Conservation (phyloP, 192 early-diverging fungal genomes). For the Spizellomyces punctatus region DNA sequence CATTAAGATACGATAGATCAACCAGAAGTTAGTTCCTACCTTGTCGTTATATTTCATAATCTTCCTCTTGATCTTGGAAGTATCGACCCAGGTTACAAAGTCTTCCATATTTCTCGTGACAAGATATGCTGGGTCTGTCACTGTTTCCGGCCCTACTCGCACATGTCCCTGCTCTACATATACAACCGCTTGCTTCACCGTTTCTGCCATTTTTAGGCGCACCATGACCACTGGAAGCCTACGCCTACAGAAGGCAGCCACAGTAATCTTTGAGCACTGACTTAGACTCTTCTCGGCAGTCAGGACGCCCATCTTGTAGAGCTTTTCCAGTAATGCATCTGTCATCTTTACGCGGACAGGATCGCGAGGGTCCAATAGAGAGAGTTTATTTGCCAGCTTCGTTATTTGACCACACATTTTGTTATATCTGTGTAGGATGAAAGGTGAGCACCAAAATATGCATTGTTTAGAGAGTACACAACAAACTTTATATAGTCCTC, state of each 20-base stretch:
- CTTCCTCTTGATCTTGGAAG: constrained; percentile 97
- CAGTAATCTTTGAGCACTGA: constrained; percentile 78
- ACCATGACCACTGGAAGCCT: constrained; percentile 91
- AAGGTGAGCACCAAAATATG: not conserved
- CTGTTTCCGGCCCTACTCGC: constrained; percentile 86
- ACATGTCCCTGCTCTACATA: constrained; percentile 96
- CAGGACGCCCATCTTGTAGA: constrained; percentile 85
- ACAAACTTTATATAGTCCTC: constrained; percentile 85
- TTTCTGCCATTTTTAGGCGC: constrained; percentile 93
- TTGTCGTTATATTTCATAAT: constrained; percentile 77
- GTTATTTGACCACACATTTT: constrained; percentile 78
- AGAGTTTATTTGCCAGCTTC: constrained; percentile 81
- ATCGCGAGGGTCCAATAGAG: constrained; percentile 83
- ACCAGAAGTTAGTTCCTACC: constrained; percentile 9
- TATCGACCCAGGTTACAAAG: constrained; percentile 96
- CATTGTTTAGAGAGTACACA: not conserved
- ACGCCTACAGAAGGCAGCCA: constrained; percentile 84
- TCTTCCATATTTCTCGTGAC: constrained; percentile 90
- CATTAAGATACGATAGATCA: not conserved
- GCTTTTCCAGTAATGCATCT: constrained; percentile 78
- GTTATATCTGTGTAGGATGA: constrained; percentile 62
- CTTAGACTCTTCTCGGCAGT: constrained; percentile 76
- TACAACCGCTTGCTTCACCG: constrained; percentile 84
- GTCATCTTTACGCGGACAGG: constrained; percentile 75
- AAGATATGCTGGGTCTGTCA: constrained; percentile 88